Evolutionary conservation across 2,329 filamentous ascomycete genomes (phyloP), one percentile per base, ranked within the genome.

Genomic region (Phoma sp.): DNA sequence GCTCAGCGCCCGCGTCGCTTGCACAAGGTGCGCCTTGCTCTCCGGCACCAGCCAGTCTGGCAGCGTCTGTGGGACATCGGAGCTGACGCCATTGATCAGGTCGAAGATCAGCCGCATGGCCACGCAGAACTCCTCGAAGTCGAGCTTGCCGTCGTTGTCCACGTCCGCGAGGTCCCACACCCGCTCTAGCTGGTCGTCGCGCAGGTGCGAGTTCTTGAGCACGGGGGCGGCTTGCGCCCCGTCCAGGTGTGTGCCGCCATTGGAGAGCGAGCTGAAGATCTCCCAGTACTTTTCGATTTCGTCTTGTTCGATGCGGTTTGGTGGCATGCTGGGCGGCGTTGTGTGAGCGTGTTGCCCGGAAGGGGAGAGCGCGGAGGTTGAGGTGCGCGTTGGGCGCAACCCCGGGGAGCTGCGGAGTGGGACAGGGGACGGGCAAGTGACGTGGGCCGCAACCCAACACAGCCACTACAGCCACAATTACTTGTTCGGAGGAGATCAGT

Each of bases 101-200:
- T 99, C 95, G 76, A 98, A 99, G 68, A 98, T 97, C 70, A 99
- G 81, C 70, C 95, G 86, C 95, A 99, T 99, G 35, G 93, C 95
- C 54, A 99, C 95, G 76, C 95, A 99, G 76, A 99, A 99, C 82
- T 99, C 95, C 79, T 99, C 95, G 80, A 99, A 99, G 78, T 99
- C 95, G 49, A 99, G 82, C 77, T 96, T 96, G 60, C 95, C 95
- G 79, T 99, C 95, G 67, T 93, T 93, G 77, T 99, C 95, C 58
- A 99, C 91, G 74, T 99, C 95, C 54, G 95, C 91, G 59, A 99
- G 83, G 71, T 99, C 95, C 95, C 95, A 99, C 59, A 99, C 91
- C 67, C 88, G 86, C 79, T 98, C 95, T n/a, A 99, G 87, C 79
- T 99, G 93, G 70, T 88, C 86, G 74, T 90, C 87, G 59, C 84